Evolutionary conservation across 208 protist species (phyloP).

Genomic region (Leishmania gerbilli): DNA sequence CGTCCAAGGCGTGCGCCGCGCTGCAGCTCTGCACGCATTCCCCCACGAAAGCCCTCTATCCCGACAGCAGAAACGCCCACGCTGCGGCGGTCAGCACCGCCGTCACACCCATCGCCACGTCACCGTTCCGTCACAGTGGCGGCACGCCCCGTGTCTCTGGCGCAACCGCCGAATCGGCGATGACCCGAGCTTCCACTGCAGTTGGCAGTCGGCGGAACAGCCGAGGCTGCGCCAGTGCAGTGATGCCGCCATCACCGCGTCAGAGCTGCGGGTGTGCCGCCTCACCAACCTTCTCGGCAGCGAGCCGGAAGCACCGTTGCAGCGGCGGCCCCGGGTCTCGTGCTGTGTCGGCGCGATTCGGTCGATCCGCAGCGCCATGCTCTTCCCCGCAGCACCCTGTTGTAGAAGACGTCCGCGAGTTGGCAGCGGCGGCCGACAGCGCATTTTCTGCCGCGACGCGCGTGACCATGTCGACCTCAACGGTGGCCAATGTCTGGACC

Average conservation of each 20-base stretch:
- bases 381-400: neutral
- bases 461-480: neutral
- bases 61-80: neutral
- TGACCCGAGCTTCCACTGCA: constrained; percentile 12
- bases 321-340: neutral
- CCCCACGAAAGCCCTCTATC: constrained; percentile 10
- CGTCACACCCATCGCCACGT: constrained; percentile 13
- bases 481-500: constrained; percentile 4
- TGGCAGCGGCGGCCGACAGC: neutral
- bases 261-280: constrained; percentile 4
- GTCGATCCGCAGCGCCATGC: neutral
- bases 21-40: constrained; percentile 33
- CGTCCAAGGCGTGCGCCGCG: constrained; percentile 9
- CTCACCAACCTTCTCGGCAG: neutral
- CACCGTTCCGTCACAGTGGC: constrained; percentile 23
- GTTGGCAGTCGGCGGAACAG: constrained; percentile 1
- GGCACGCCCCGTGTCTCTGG: constrained; percentile 29
- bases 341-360: constrained; percentile 2
- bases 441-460: neutral
- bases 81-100: no score
- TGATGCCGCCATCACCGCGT: constrained; percentile 14
- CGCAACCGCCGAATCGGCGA: neutral
- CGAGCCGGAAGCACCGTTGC: neutral
- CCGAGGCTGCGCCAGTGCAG: constrained; percentile 5
- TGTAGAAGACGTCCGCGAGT: constrained; percentile 10